phyloP scores from a whole-genome alignment of 2,329 filamentous ascomycete genomes.

The Diaporthe citri region DNA sequence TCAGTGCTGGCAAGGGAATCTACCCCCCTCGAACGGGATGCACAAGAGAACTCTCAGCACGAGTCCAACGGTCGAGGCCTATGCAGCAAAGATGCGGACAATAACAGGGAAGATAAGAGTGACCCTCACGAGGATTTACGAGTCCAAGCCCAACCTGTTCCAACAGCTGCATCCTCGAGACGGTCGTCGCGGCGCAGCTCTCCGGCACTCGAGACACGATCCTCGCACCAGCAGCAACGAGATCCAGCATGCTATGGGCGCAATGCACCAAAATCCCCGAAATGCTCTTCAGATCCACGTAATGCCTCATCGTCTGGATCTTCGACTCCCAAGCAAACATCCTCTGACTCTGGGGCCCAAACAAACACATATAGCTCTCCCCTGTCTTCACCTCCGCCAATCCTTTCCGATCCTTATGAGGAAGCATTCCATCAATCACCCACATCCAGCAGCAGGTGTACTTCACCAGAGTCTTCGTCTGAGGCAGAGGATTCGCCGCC shows the following conservation, averaged over 20 bases:
- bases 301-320: conserved; percentile 43
- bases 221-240: background rate
- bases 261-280: background rate
- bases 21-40: background rate
- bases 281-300: background rate
- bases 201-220: background rate
- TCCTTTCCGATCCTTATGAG: conserved; percentile 65
- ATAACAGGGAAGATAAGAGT: background rate
- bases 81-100: background rate
- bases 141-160: background rate
- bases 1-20: conserved; percentile 26
- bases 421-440: conserved; percentile 48
- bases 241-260: background rate
- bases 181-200: conserved; percentile 4
- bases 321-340: conserved; percentile 43
- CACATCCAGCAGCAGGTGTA: conserved; percentile 55
- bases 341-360: conserved; percentile 41
- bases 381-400: conserved; percentile 67
- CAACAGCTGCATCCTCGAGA: background rate
- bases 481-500: conserved; percentile 50
- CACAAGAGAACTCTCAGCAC: background rate
- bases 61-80: background rate
- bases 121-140: background rate
- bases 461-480: conserved; percentile 60
- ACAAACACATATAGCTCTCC: conserved; percentile 58